Percentiles rank a stretch among this genome's conserved stretches.
Evolutionary conservation across 1,284 basidiomycete genomes (phyloP).

Genomic region (Calocybe gambosa): DNA sequence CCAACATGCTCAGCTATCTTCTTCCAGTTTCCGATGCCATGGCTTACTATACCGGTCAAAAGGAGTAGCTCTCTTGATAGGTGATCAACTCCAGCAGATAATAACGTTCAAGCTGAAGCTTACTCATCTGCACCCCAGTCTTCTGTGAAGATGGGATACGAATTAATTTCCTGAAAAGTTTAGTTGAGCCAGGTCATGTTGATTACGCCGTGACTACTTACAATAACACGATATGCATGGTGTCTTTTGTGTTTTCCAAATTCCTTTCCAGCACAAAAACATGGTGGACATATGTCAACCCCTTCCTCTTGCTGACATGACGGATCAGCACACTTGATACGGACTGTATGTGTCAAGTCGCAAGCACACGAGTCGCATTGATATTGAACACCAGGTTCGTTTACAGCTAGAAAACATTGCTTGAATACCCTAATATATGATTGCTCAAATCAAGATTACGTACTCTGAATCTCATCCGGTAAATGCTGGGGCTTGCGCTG

Average conservation of each 20-base stretch:
- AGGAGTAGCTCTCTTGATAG: conserved; percentile 76
- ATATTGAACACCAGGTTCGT: conserved; percentile 73
- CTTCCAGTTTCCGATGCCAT: conserved; percentile 96
- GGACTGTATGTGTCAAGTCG: conserved; percentile 84
- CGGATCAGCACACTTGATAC: conserved; percentile 86
- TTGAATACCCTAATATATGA: conserved; percentile 17
- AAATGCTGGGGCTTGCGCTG: conserved; percentile 68
- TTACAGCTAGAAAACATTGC: conserved; percentile 45
- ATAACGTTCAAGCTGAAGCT: conserved; percentile 19
- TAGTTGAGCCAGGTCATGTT: conserved; percentile 3
- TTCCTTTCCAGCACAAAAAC: conserved; percentile 91
- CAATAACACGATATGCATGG: conserved; percentile 92
- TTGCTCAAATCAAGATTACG: conserved; percentile 24
- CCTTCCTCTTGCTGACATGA: conserved; percentile 72
- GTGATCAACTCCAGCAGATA: not conserved
- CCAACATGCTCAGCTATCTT: conserved; percentile 96
- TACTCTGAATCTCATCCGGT: conserved; percentile 72
- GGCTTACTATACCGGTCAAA: conserved; percentile 83
- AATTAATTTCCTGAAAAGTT: conserved; percentile 77
- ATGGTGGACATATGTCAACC: conserved; percentile 82
- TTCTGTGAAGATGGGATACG: conserved; percentile 90
- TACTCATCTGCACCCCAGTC: conserved; percentile 99
- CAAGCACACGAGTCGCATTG: conserved; percentile 68
- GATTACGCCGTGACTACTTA: conserved; percentile 34
- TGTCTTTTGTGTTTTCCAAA: conserved; percentile 82